Base-by-base conservation (phyloP, 2,329 filamentous ascomycete species). In the Cladosporium sphaerospermum region DNA sequence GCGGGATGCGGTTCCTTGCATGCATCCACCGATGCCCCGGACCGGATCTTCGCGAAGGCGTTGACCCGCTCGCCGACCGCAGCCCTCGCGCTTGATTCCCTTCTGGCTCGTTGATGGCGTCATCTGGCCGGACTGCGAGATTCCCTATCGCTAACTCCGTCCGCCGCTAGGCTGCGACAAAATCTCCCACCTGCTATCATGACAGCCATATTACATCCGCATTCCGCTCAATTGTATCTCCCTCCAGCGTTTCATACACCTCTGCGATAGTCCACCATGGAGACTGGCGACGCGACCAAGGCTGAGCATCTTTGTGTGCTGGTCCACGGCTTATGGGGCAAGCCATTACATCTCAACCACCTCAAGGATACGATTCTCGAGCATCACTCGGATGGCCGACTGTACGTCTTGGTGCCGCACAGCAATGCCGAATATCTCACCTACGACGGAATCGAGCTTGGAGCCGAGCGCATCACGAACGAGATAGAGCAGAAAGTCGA, bases 311-410 rank as follows among this genome's bases (percentile, higher is more conserved):
- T 92, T 57, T 86, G 84, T 63, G 85, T 92, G 40, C 76, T 92
- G 42, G 83, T 90, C 49, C 88, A 92, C 66, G 88, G 72, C 72
- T 77, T 91, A 59, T 92, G 88, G 88, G 88, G 88, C 16, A 88
- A 89, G 59, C 88, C 88, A 1, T 75, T 76, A 45, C 87, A 93
- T 69, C 80, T 92, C 70, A 76, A 76, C 56, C 83, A 80, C 53
- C 75, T 92, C 55, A 84, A 84, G 54, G 82, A 83, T 57, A 75
- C 79, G 8, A 72, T 93, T 7, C 80, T 83, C 56, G 77, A 78
- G 23, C 73, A 79, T 55, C 77, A 86, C 64, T 67, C 82, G 1
- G 75, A 79, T 58, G 83, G 88, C 55, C 71, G 79, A 58, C 73
- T 92, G 16, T 80, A 89, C 64, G 78, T 92, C 28, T 76, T 91